Conservation (phyloP, 2,329 filamentous ascomycete species). For the Aspergillaceae sp. region DNA sequence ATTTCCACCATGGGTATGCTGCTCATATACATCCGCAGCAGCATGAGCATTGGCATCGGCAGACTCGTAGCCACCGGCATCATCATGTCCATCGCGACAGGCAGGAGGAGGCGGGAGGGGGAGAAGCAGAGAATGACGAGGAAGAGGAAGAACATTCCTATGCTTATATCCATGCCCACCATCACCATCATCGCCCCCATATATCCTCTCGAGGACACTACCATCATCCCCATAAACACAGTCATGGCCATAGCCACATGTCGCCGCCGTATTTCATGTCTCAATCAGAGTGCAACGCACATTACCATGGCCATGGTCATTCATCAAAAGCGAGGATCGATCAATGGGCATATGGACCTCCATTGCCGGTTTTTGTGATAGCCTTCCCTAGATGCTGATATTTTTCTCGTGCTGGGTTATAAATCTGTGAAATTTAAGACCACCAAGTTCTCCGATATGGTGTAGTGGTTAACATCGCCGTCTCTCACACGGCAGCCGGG, state of each 20-base stretch:
- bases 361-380: slow-evolving; percentile 5
- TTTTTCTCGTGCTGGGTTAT: too few relatives aligned
- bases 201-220: not conserved
- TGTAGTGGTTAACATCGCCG: slow-evolving; percentile 5
- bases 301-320: not conserved
- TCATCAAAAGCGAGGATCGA: not conserved
- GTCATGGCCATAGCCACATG: not conserved
- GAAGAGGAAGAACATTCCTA: too few relatives aligned
- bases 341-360: slow-evolving; percentile 7
- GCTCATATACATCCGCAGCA: not conserved
- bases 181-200: not conserved
- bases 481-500: slow-evolving; percentile 1
- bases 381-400: not conserved
- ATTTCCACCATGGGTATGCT: too few relatives aligned
- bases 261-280: not conserved
- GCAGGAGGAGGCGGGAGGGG: not conserved
- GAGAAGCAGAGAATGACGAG: too few relatives aligned
- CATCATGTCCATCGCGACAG: slow-evolving; percentile 5
- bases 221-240: not conserved
- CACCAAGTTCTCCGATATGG: slow-evolving; percentile 1
- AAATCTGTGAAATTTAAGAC: too few relatives aligned
- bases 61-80: not conserved
- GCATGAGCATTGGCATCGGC: not conserved
- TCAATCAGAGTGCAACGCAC: not conserved
- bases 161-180: not conserved